Evolutionary conservation across 2,329 filamentous ascomycete species (phyloP).

Genomic region (Cadophora gregata): DNA sequence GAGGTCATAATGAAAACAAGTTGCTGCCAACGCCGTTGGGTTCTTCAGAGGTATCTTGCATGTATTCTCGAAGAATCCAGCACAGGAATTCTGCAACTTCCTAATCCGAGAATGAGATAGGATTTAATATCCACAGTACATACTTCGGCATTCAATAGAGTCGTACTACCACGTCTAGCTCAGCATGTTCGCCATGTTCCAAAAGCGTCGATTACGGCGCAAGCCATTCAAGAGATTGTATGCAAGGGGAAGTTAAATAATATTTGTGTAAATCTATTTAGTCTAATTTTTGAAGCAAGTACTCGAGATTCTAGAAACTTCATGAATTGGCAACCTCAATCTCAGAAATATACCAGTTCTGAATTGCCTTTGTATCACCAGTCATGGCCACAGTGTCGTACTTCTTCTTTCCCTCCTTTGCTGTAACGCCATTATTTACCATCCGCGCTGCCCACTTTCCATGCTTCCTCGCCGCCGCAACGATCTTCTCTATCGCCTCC

Average conservation of each 20-base stretch:
- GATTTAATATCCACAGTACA: too few relatives aligned
- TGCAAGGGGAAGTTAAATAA: neutral
- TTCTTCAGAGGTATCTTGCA: too few relatives aligned
- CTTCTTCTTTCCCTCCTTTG: constrained; percentile 47
- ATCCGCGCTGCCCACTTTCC: constrained; percentile 58
- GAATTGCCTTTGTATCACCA: constrained; percentile 54
- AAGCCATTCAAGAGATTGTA: neutral
- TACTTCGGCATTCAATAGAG: too few relatives aligned
- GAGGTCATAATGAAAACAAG: too few relatives aligned
- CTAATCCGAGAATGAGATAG: too few relatives aligned
- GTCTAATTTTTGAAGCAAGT: neutral
- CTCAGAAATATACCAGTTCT: constrained; percentile 55
- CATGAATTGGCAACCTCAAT: constrained; percentile 48
- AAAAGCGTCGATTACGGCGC: too few relatives aligned
- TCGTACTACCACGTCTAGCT: too few relatives aligned
- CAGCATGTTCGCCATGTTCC: too few relatives aligned
- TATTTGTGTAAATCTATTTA: neutral
- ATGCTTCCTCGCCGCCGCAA: constrained; percentile 52
- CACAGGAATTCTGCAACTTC: too few relatives aligned
- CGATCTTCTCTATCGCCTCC: constrained; percentile 53
- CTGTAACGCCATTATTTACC: constrained; percentile 51
- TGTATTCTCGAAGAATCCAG: too few relatives aligned
- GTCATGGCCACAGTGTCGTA: constrained; percentile 55
- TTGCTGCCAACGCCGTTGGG: too few relatives aligned
- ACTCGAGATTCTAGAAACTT: constrained; percentile 11